Conservation (phyloP, 1,284 basidiomycete genomes). For the Uromyces viciae-fabae region DNA sequence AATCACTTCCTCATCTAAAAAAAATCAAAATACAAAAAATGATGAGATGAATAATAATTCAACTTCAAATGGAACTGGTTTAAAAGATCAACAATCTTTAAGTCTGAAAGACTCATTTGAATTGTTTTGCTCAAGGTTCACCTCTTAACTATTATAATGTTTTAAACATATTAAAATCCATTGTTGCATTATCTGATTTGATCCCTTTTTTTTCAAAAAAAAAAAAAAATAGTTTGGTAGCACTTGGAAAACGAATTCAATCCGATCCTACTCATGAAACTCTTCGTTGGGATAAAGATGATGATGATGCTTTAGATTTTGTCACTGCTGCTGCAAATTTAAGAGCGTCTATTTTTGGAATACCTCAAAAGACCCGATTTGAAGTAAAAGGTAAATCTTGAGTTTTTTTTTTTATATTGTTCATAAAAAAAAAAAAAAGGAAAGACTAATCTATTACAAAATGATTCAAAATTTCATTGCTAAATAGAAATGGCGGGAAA, state of each 20-base stretch:
- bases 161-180: constrained; percentile 60
- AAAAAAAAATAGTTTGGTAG: constrained; percentile 77
- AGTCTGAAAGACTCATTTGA: constrained; percentile 21
- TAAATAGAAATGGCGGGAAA: constrained; percentile 95
- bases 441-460: no score
- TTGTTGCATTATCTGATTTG: constrained; percentile 44
- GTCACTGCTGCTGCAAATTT: constrained; percentile 92
- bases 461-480: background rate
- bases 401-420: no score
- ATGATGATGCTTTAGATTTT: constrained; percentile 92
- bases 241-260: constrained; percentile 70
- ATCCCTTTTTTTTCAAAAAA: constrained; percentile 1
- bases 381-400: constrained; percentile 88
- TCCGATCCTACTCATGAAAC: constrained; percentile 65
- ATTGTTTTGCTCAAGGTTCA: constrained; percentile 44
- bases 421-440: background rate
- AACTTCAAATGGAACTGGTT: background rate
- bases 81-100: constrained; percentile 41
- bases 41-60: background rate
- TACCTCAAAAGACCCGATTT: constrained; percentile 84
- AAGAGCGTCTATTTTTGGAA: constrained; percentile 82
- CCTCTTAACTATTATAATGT: constrained; percentile 60
- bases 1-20: constrained; percentile 65
- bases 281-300: constrained; percentile 95
- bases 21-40: constrained; percentile 51